A percentile compares a stretch with the other conserved stretches of the same genome.
phyloP scores from a whole-genome alignment of 2,329 filamentous ascomycete species.

The Sporothrix protearum region DNA sequence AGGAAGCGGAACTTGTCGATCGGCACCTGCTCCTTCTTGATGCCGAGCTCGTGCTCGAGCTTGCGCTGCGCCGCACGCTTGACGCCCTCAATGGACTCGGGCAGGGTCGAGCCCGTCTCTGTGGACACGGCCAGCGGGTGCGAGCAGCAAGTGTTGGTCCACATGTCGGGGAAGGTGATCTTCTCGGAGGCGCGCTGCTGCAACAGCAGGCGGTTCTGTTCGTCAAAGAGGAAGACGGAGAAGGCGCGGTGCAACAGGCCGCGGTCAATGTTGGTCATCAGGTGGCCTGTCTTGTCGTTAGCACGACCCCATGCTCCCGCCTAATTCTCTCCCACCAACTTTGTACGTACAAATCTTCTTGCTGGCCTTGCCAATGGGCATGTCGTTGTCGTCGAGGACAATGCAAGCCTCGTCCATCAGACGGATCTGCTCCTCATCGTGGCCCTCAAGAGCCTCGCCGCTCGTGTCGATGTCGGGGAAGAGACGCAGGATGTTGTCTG shows the following conservation, averaged over 20 bases:
- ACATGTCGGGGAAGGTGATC: slow-evolving; percentile 98
- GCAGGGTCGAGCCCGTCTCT: slow-evolving; percentile 80
- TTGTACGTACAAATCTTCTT: slow-evolving; percentile 87
- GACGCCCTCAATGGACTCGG: slow-evolving; percentile 76
- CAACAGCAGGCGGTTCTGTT: slow-evolving; percentile 84
- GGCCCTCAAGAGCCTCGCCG: slow-evolving; percentile 75
- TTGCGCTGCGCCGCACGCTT: slow-evolving; percentile 92
- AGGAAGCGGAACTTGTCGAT: slow-evolving; percentile 89
- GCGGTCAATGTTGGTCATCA: slow-evolving; percentile 98
- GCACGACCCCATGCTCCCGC: not conserved
- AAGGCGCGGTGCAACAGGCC: slow-evolving; percentile 96
- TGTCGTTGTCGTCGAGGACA: slow-evolving; percentile 86
- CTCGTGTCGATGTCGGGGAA: slow-evolving; percentile 79
- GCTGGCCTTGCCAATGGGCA: slow-evolving; percentile 90
- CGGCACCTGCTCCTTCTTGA: slow-evolving; percentile 82
- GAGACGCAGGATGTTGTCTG: slow-evolving; percentile 78
- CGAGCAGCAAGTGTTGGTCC: slow-evolving; percentile 99
- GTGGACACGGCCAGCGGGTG: slow-evolving; percentile 88
- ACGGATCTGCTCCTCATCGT: slow-evolving; percentile 96
- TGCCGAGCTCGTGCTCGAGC: slow-evolving; percentile 90
- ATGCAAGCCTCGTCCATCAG: slow-evolving; percentile 99
- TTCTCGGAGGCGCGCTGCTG: slow-evolving; percentile 96
- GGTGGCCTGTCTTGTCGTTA: slow-evolving; percentile 62
- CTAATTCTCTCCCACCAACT: not conserved
- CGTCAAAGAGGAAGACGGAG: slow-evolving; percentile 96